Evolutionary conservation across 305 asterid genomes (phyloP).

Genomic region (Solanum hybrid): DNA sequence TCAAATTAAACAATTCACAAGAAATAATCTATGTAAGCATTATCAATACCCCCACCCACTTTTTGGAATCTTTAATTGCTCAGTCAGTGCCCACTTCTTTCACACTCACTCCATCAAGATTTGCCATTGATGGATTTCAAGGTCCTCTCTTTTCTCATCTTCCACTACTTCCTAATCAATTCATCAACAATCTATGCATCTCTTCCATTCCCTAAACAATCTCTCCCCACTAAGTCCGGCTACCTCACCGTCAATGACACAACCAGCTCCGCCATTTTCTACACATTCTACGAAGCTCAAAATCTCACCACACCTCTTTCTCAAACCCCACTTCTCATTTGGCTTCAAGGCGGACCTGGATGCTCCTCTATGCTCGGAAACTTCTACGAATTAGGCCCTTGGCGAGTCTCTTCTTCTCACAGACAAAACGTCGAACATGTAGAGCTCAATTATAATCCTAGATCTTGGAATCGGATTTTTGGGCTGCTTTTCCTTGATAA

Average conservation of each 20-base stretch:
- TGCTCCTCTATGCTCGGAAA: conserved; percentile 81
- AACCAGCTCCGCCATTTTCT: conserved; percentile 66
- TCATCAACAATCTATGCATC: conserved; percentile 9
- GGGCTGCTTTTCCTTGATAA: conserved; percentile 73
- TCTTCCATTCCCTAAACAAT: conserved; percentile 38
- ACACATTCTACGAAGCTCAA: conserved; percentile 71
- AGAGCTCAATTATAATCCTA: conserved; percentile 33
- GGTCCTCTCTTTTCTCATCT: background rate
- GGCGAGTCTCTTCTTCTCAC: conserved; percentile 27
- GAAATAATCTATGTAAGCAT: no score
- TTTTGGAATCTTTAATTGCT: background rate
- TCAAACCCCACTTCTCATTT: conserved; percentile 59
- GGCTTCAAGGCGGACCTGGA: conserved; percentile 96
- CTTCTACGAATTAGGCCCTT: conserved; percentile 64
- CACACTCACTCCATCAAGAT: background rate
- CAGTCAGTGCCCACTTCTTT: background rate
- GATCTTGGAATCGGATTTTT: conserved; percentile 63
- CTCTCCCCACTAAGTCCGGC: conserved; percentile 77
- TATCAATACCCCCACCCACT: no score
- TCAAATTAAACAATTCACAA: no score
- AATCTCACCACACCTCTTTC: conserved; percentile 21
- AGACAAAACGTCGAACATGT: conserved; percentile 9
- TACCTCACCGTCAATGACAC: conserved; percentile 64
- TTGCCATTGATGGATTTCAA: background rate
- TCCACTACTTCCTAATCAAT: background rate